Evolutionary conservation across 176 grass and related monocot genomes (phyloP).

Genomic region (Typha latifolia): DNA sequence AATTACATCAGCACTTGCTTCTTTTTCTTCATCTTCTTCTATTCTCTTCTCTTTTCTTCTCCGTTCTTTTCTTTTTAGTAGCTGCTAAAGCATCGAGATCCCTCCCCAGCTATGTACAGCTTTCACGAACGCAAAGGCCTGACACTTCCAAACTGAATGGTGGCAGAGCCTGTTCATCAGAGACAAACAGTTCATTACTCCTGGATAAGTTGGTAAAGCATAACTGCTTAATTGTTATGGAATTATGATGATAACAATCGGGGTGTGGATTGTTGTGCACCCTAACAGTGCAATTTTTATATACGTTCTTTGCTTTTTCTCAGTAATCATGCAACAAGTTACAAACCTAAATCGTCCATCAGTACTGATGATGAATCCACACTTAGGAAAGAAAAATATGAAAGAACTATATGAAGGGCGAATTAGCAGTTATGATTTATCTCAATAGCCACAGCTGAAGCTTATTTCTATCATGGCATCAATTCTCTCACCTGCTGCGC

Average conservation of each 20-base stretch:
- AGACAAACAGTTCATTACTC: neutral
- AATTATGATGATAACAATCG: no score
- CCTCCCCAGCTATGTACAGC: neutral
- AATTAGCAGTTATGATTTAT: neutral
- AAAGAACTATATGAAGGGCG: neutral
- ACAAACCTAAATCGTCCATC: neutral
- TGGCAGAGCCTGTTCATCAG: neutral
- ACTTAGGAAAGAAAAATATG: neutral
- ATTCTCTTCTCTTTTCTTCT: neutral
- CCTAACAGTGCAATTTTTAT: no score
- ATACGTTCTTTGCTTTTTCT: no score
- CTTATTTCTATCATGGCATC: neutral
- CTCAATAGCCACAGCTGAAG: neutral
- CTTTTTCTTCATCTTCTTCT: neutral
- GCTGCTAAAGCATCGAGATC: neutral
- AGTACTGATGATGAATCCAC: neutral
- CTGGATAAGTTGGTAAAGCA: neutral
- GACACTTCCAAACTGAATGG: neutral
- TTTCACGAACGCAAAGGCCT: neutral
- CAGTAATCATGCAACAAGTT: neutral
- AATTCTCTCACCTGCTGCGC: neutral
- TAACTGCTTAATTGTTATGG: neutral
- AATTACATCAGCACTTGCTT: neutral
- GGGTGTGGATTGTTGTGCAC: no score
- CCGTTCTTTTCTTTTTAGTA: neutral